phyloP scores from a whole-genome alignment of 2,329 filamentous ascomycete species.

The Clonostachys solani region DNA sequence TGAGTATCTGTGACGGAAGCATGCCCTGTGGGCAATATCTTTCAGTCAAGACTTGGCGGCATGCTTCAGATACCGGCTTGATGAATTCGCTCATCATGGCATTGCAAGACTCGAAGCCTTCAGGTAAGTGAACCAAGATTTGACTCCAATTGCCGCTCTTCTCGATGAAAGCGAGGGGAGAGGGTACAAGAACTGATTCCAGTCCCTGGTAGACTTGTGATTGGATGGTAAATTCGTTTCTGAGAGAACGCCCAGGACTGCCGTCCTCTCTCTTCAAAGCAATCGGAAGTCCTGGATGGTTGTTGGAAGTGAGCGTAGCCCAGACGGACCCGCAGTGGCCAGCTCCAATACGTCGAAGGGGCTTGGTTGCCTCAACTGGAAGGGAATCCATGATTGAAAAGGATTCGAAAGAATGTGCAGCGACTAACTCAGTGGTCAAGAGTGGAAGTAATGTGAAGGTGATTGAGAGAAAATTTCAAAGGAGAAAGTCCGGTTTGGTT shows the following conservation, averaged over 20 bases:
- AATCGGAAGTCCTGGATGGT: not conserved
- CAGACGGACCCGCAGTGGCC: slow-evolving; percentile 6
- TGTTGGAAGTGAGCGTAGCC: not conserved
- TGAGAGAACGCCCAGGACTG: slow-evolving; percentile 5
- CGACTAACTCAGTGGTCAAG: too few species aligned
- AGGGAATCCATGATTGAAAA: too few species aligned
- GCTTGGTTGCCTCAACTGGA: too few species aligned
- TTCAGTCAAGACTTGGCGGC: slow-evolving; percentile 5
- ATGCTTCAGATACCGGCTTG: slow-evolving; percentile 3
- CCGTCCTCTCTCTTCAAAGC: slow-evolving; percentile 11
- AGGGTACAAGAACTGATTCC: too few species aligned
- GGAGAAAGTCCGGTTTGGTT: too few species aligned
- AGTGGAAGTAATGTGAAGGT: too few species aligned
- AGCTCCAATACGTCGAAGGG: slow-evolving; percentile 1
- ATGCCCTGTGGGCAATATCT: slow-evolving; percentile 3
- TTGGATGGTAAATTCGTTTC: slow-evolving; percentile 9
- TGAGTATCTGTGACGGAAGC: not conserved
- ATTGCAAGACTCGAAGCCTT: slow-evolving; percentile 6
- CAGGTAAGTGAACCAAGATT: slow-evolving; percentile 6
- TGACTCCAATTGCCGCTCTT: not conserved
- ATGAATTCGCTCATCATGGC: slow-evolving; percentile 11
- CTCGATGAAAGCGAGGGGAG: not conserved
- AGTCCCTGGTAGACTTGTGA: not conserved
- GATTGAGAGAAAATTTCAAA: too few species aligned
- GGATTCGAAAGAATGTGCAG: too few species aligned